phyloP scores from a whole-genome alignment of 345 rosid species.

The Anacardium occidentale region DNA sequence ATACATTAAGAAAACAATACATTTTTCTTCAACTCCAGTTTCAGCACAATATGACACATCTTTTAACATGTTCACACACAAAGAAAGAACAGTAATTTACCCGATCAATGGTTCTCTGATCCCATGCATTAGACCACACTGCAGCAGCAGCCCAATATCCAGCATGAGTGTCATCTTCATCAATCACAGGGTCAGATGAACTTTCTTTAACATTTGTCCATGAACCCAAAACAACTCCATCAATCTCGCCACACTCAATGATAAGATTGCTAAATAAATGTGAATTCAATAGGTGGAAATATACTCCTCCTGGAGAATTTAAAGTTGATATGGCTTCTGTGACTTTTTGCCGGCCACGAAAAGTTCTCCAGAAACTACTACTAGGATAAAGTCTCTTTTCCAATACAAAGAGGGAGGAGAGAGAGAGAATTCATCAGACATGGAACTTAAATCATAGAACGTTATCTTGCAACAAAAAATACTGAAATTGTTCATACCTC shows the following conservation, averaged over 20 bases:
- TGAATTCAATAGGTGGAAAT: slow-evolving; percentile 49
- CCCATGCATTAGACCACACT: slow-evolving; percentile 91
- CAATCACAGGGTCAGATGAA: slow-evolving; percentile 43
- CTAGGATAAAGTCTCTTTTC: slow-evolving; percentile 95
- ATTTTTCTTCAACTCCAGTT: neutral
- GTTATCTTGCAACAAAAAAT: slow-evolving; percentile 14
- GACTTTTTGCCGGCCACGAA: slow-evolving; percentile 50
- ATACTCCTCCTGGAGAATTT: slow-evolving; percentile 42
- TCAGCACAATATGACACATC: neutral
- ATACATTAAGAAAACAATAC: neutral
- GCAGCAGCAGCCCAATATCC: slow-evolving; percentile 99
- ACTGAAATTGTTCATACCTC: slow-evolving; percentile 58
- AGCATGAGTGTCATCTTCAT: slow-evolving; percentile 57
- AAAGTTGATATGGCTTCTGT: slow-evolving; percentile 33
- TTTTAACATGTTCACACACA: slow-evolving; percentile 2
- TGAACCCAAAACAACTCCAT: slow-evolving; percentile 89
- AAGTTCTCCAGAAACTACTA: slow-evolving; percentile 85
- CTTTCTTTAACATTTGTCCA: slow-evolving; percentile 67
- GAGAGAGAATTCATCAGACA: slow-evolving; percentile 27
- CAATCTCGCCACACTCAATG: slow-evolving; percentile 91
- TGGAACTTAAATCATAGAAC: slow-evolving; percentile 21
- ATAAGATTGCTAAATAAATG: slow-evolving; percentile 36
- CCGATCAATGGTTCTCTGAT: slow-evolving; percentile 86
- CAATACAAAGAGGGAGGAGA: slow-evolving; percentile 29
- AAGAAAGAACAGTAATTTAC: slow-evolving; percentile 39